Evolutionary conservation across 1,139 yeast genomes (phyloP).

Genomic region (Sugiyamaella japonica): DNA sequence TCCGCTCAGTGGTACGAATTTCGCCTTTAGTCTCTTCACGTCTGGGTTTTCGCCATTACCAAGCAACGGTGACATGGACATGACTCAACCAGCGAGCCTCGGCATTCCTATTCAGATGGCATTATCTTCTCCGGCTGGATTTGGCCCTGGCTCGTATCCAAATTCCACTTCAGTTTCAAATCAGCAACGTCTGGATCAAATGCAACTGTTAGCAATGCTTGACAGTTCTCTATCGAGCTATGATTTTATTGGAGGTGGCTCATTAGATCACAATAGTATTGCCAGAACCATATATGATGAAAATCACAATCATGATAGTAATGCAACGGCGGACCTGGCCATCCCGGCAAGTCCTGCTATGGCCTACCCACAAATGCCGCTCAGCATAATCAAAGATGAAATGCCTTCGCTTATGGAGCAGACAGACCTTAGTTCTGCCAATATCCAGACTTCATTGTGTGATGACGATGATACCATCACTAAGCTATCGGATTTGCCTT

Average conservation of each 20-base stretch:
- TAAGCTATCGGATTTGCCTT: not conserved
- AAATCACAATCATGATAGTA: not conserved
- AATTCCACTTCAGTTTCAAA: not conserved
- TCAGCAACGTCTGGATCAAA: not conserved
- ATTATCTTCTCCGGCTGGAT: not conserved
- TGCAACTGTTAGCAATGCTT: constrained; percentile 6
- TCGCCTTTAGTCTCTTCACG: constrained; percentile 2
- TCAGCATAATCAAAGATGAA: constrained; percentile 12
- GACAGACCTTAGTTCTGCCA: not conserved
- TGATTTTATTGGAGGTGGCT: not conserved
- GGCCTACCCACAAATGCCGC: not conserved
- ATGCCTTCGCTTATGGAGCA: constrained; percentile 8
- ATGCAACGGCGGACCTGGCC: not conserved
- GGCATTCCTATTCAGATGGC: constrained; percentile 4
- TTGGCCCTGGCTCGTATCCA: not conserved
- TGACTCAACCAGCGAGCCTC: not conserved
- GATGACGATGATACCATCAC: constrained; percentile 3
- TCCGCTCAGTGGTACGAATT: not conserved
- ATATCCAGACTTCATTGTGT: not conserved
- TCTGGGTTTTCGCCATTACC: constrained; percentile 7
- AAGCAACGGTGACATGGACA: not conserved
- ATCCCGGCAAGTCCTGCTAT: not conserved
- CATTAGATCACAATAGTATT: not conserved
- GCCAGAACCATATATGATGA: not conserved
- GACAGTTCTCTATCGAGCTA: not conserved